These are phyloP conservation scores for Yarrowia porcina DNA, from an alignment of 805 yeast genomes.

Conservation along the genomic window DNA sequence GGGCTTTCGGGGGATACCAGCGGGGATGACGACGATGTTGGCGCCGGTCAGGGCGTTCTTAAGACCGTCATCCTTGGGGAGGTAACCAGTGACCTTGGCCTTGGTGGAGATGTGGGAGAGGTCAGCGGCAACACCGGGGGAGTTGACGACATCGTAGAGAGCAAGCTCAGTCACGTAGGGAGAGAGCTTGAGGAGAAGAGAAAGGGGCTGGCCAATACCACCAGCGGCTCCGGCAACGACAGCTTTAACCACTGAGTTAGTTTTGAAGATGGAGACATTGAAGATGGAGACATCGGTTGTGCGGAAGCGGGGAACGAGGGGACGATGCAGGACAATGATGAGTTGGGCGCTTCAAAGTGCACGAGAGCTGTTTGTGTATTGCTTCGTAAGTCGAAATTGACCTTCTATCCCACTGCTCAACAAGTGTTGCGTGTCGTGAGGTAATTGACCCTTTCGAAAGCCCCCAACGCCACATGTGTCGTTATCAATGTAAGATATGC, in stretches of 20 bases:
- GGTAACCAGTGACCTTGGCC: conserved; percentile 82
- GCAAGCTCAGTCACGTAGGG: conserved; percentile 82
- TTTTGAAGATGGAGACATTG: no score
- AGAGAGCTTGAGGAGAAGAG: conserved; percentile 80
- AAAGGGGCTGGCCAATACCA: conserved; percentile 93
- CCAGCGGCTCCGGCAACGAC: conserved; percentile 93
- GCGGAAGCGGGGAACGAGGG: neutral
- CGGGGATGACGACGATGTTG: conserved; percentile 85
- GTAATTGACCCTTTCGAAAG: neutral
- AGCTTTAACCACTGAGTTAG: conserved; percentile 50
- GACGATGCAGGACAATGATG: no score
- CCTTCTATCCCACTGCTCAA: no score
- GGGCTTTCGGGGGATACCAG: conserved; percentile 98
- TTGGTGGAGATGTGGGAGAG: conserved; percentile 90
- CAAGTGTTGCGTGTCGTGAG: no score
- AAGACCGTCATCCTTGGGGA: conserved; percentile 70
- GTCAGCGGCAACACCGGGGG: conserved; percentile 97
- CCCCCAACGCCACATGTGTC: neutral
- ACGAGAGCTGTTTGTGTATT: no score
- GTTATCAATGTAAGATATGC: neutral
- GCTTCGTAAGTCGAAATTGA: no score
- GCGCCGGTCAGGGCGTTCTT: conserved; percentile 66
- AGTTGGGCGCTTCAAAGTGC: no score
- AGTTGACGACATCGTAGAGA: conserved; percentile 84
- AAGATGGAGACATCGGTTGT: neutral